These are phyloP conservation scores for Furcasterigmium sp. DNA, from an alignment of 2,329 filamentous ascomycete genomes.

Conservation along the genomic window DNA sequence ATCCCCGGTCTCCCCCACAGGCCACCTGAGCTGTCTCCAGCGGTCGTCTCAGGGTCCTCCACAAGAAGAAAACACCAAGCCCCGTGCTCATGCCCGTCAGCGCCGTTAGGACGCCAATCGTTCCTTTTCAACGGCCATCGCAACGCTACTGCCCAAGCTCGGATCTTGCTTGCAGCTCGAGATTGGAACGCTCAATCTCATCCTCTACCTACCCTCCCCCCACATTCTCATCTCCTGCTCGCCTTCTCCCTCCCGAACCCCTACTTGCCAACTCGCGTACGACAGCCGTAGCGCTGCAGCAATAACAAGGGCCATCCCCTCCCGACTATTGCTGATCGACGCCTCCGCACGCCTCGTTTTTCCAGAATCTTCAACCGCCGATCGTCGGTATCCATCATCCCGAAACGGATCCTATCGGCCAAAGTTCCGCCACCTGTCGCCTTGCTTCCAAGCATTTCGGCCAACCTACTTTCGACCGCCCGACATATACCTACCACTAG, in stretches of 20 bases:
- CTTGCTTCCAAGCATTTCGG: conserved; percentile 1
- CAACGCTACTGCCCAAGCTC: no score
- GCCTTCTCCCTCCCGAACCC: no score
- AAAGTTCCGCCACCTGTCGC: background rate
- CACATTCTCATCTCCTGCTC: no score
- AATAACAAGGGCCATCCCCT: no score
- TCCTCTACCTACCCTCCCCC: no score
- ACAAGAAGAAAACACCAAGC: conserved; percentile 1
- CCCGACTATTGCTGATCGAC: background rate
- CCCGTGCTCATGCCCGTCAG: background rate
- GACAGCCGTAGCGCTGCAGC: no score
- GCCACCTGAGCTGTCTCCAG: background rate
- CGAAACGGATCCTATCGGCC: background rate
- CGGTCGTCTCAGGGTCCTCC: background rate
- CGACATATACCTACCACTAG: background rate
- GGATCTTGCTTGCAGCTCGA: no score
- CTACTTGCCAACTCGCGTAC: no score
- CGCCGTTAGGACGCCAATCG: no score
- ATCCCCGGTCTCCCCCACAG: background rate
- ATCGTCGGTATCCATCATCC: background rate
- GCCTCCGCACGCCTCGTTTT: background rate
- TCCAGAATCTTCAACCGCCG: background rate
- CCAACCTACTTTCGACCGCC: background rate
- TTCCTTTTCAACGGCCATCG: no score
- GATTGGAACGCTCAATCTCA: no score